Evolutionary conservation across 768 basidiomycete genomes (phyloP), one percentile per base, ranked within the genome.

Genomic region (Strobilomyces confusus): DNA sequence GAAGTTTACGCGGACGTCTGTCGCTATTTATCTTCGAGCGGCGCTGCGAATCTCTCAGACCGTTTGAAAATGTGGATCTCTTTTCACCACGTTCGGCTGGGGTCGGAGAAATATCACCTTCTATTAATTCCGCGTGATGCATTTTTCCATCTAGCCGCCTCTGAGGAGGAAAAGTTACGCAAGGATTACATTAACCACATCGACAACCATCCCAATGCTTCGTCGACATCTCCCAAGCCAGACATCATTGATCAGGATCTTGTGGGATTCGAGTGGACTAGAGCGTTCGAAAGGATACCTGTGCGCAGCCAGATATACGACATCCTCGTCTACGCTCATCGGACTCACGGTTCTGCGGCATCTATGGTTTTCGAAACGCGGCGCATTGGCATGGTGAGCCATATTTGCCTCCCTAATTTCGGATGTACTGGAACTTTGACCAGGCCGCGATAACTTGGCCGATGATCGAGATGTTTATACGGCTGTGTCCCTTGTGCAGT

Each of bases 371-470:
- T 70, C 52, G 82, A 84, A 66, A 72, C 79, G 36, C 73, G 78
- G 49, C 75, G 77, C 48, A 74, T 83, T 15, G 81, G 83, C 57
- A 80, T 86, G 55, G 86, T 87, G 61, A 69, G 83, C 72, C 25
- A 30, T 51, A 48, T 34, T 9, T 33, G 25, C 11, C 55, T 40
- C 47, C 6, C 12, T 6, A 14, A 45, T 47, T 49, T 32, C n/a
- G 11, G n/a, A 30, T 48, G 49, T 45, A 50, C 41, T 53, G 23
- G 54, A 26, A 32, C 29, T 54, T 54, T 46, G 37, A n/a, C n/a
- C 42, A 87, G 86, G 78, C 83, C 25, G 74, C 74, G 22, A 78
- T 87, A 50, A 86, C 85, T 9, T 87, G 84, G 84, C 82, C 86
- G 4, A 87, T 87, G 82, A 76, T 80, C 6, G 86, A 87, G 64